A percentile compares a stretch with the other conserved stretches of the same genome.
phyloP scores from a whole-genome alignment of 2,329 filamentous ascomycete genomes.

The Epichloe elymi region DNA sequence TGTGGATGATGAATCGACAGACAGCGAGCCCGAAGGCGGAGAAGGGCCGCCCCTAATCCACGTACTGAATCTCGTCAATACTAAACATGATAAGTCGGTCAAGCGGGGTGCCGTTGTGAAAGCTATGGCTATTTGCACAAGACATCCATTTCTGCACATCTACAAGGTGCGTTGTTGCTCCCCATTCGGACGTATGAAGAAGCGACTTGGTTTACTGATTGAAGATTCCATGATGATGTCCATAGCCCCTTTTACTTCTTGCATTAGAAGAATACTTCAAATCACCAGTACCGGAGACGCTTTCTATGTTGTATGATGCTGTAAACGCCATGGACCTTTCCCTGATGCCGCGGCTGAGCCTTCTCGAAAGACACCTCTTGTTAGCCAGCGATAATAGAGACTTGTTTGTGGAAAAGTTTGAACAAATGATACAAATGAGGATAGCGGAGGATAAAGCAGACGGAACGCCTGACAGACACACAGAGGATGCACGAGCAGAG shows the following conservation, averaged over 20 bases:
- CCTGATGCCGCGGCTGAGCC: constrained; percentile 72
- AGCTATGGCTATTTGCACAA: constrained; percentile 96
- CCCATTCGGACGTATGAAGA: neutral
- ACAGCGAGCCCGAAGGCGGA: constrained; percentile 52
- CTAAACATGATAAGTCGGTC: constrained; percentile 85
- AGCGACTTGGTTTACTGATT: neutral
- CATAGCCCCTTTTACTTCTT: constrained; percentile 69
- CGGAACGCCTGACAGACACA: constrained; percentile 21
- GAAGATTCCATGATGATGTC: neutral
- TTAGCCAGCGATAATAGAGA: constrained; percentile 90
- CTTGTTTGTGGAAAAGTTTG: constrained; percentile 94
- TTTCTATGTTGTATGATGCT: constrained; percentile 78
- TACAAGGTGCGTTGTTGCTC: constrained; percentile 58
- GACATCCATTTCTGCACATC: constrained; percentile 95
- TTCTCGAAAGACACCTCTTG: constrained; percentile 73
- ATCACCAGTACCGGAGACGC: constrained; percentile 72
- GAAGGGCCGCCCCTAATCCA: constrained; percentile 92
- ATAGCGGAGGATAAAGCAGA: constrained; percentile 50
- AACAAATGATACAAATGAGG: constrained; percentile 79
- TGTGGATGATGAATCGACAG: constrained; percentile 39
- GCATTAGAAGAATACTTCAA: constrained; percentile 97
- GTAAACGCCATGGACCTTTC: constrained; percentile 97
- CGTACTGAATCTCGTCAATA: constrained; percentile 94
- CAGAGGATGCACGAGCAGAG: constrained; percentile 35
- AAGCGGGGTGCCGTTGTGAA: constrained; percentile 93